Percentiles rank a stretch among this genome's conserved stretches.
Conservation (phyloP, 306 rosid species). For the Carpinus fangiana region DNA sequence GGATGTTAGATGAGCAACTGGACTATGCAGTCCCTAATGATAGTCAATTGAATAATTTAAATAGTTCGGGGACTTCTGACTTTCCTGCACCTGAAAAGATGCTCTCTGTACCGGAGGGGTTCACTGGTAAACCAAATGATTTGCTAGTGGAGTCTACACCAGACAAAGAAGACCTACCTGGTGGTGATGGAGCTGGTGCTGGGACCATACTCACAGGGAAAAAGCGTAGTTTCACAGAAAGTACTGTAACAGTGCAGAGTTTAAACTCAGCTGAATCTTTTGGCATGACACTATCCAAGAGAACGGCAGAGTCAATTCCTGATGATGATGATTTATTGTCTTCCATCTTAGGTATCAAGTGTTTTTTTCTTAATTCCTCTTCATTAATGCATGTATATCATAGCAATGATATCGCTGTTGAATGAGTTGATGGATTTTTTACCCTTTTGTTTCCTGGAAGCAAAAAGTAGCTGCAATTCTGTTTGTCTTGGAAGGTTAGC, state of each 20-base stretch:
- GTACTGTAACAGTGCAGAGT: conserved; percentile 71
- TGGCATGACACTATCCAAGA: conserved; percentile 57
- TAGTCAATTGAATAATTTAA: conserved; percentile 33
- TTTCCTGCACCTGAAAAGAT: conserved; percentile 78
- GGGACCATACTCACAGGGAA: conserved; percentile 52
- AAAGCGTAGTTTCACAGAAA: conserved; percentile 87
- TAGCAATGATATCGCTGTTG: conserved; percentile 3
- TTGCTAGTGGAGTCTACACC: conserved; percentile 66
- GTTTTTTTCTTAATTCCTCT: conserved; percentile 20
- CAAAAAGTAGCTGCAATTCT: not conserved
- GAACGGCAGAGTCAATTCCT: conserved; percentile 69
- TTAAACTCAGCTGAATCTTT: conserved; percentile 67
- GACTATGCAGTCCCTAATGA: conserved; percentile 40
- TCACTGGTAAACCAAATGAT: conserved; percentile 43
- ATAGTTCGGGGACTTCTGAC: conserved; percentile 52
- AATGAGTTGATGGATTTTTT: conserved; percentile 12
- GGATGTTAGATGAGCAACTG: conserved; percentile 41
- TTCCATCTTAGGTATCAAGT: conserved; percentile 81
- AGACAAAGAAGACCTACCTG: conserved; percentile 43
- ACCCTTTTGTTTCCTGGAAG: not conserved
- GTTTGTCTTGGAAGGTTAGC: conserved; percentile 8
- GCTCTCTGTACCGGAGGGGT: conserved; percentile 55
- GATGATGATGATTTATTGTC: conserved; percentile 95
- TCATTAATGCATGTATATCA: conserved; percentile 4
- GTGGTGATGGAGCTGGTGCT: conserved; percentile 40